Conservation (phyloP, 768 basidiomycete genomes). For the Phlebiopsis gigantea region DNA sequence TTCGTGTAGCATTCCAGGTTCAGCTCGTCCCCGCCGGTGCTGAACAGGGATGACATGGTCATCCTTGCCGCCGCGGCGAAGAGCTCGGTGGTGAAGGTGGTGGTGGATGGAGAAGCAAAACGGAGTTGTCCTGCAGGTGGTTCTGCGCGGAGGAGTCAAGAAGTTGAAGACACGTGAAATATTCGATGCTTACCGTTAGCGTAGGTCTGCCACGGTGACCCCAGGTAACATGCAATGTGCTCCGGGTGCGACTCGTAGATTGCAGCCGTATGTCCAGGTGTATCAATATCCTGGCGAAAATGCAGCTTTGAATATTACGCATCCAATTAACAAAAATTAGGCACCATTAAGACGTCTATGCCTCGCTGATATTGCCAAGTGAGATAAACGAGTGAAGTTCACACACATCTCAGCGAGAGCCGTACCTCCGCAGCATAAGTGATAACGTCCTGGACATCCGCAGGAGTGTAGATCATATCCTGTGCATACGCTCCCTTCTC, state of each 20-base stretch:
- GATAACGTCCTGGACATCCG: slow-evolving; percentile 34
- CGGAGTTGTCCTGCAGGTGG: slow-evolving; percentile 84
- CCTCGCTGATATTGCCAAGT: slow-evolving; percentile 29
- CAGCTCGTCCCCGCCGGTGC: slow-evolving; percentile 81
- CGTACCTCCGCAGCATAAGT: slow-evolving; percentile 38
- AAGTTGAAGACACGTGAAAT: no score
- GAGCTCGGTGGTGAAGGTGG: slow-evolving; percentile 53
- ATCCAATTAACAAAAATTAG: not conserved
- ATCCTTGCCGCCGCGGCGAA: slow-evolving; percentile 46
- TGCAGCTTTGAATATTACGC: not conserved
- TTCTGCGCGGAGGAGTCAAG: no score
- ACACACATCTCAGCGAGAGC: not conserved
- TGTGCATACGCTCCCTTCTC: slow-evolving; percentile 38
- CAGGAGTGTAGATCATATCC: slow-evolving; percentile 27
- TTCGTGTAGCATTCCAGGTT: slow-evolving; percentile 61
- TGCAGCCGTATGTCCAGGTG: slow-evolving; percentile 42
- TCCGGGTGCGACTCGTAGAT: slow-evolving; percentile 38
- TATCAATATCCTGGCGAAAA: slow-evolving; percentile 34
- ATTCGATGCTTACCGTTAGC: slow-evolving; percentile 20
- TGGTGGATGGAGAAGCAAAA: slow-evolving; percentile 54
- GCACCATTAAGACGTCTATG: slow-evolving; percentile 36
- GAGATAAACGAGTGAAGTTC: not conserved
- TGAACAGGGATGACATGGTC: slow-evolving; percentile 56
- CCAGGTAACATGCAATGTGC: slow-evolving; percentile 34
- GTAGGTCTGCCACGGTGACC: slow-evolving; percentile 29